Evolutionary conservation across 176 grass and related monocot genomes (phyloP).

Genomic region (Oryza meyeriana): DNA sequence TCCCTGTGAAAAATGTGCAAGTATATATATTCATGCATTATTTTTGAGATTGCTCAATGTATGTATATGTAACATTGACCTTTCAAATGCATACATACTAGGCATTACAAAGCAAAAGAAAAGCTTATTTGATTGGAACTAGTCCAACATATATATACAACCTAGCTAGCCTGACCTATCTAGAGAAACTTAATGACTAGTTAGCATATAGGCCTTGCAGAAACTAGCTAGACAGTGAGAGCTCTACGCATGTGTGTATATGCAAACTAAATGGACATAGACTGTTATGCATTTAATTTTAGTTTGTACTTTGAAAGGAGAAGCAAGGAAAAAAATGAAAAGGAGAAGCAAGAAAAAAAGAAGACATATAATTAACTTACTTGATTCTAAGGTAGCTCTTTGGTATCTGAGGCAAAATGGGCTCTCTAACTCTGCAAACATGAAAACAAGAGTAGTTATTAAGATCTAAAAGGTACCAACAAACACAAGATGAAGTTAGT

Average conservation of each 20-base stretch:
- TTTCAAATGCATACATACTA: conserved; percentile 24
- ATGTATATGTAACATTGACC: background rate
- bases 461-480: background rate
- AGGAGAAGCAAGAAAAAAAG: background rate
- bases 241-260: background rate
- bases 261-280: background rate
- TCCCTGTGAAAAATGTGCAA: conserved; percentile 58
- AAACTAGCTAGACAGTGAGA: conserved; percentile 8
- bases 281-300: background rate
- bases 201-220: background rate
- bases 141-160: background rate
- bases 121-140: conserved; percentile 25
- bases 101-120: background rate
- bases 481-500: background rate
- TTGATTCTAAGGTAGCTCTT: conserved; percentile 97
- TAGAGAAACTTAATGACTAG: conserved; percentile 7
- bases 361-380: conserved; percentile 37
- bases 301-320: background rate
- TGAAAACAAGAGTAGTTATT: conserved; percentile 10
- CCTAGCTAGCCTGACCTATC: conserved; percentile 2
- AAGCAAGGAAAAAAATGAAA: background rate
- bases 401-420: conserved; percentile 88
- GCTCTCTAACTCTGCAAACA: conserved; percentile 65
- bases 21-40: background rate
- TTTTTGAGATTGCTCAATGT: background rate